Base-by-base conservation (phyloP, 208 protist species). In the Leishmania arabica region DNA sequence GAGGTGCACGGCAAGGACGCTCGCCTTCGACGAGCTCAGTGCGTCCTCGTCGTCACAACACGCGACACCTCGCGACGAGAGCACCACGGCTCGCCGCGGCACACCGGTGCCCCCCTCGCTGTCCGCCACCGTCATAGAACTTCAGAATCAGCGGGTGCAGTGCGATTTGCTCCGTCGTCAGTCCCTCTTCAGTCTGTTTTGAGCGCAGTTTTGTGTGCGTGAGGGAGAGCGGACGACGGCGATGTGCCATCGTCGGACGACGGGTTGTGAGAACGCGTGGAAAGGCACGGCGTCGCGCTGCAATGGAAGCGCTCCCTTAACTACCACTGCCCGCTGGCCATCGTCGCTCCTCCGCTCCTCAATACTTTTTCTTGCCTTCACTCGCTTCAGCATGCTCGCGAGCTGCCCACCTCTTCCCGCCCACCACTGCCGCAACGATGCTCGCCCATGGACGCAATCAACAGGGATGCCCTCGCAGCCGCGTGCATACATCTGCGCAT, bases 81-180 rank as follows among this genome's bases (percentile, higher is more conserved):
- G 7, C 27, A 11, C 31, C 17, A 15, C 11, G 6, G 24, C 34
- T 15, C 68, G 45, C 42, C 5, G 51, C 31, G 72, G 45, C 51
- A 21, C 9, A 7, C 24, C 27, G 2, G 58, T 56, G 7, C 37
- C 68, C 15, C 58, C 72, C 49, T 91, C 88, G 47, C 84, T 91
- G 8, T 86, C 84, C 7, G 84, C 81, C 58, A 85, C 84, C 3
- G 78, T 91, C 72, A 88, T 91, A 81, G 88, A 88, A 75, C 72
- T 47, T 4, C 85, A 86, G 74, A 88, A 87, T 37, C 71, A 80
- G 37, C 82, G 81, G 74, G 78, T 82, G 64, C 83, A 86, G 47
- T 79, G 77, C 64, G 65, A 86, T 24, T 58, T 86, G 53, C 70
- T 89, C 7, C 70, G 77, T 15, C 83, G 77, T 7, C 79, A 83